Base-by-base conservation (phyloP, 352 stramenopile species). In the Pythium diclinum region DNA sequence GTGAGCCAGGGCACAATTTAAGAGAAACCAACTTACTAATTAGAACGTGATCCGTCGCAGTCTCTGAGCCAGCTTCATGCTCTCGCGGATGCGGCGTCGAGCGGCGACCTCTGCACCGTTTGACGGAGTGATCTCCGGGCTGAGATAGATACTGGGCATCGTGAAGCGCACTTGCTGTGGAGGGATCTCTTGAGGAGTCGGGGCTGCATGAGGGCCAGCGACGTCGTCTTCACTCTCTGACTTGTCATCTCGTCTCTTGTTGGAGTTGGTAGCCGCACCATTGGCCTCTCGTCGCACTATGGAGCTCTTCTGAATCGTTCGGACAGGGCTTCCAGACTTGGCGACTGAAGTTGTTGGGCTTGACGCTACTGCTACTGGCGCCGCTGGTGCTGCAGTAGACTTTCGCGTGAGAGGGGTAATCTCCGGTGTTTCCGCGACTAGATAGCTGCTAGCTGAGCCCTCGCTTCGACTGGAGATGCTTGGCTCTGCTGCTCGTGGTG, bases 101-200 rank as follows among this genome's bases (percentile, higher is more conserved):
- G 69, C 55, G 40, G 65, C 68, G 51, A 65, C 63, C 42, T 75
- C 55, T 8, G 46, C 48, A 51, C 47, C 62, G 44, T 63, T 56
- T 0, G 56, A 38, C 14, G 63, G 59, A 0, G 63, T 69, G 36
- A 79, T 68, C 32, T 79, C 72, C 8, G 72, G 72, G 36, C 65
- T 76, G 23, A 79, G 58, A 30, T 79, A 79, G 40, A 79, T 79
- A 52, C 69, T 76, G 3, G 72, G 72, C 72, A 79, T 79, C 0
- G 72, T 55, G 5, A 79, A 23, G 14, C 59, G 65, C 13, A 76
- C 66, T 55, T 73, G 72, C 30, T 75, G 65, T 7, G 48, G 57
- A 6, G 61, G 40, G 51, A 68, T 19, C 13, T 72, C 54, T 8
- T 49, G 11, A 0, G 55, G 14, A 6, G 40, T 0, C 11, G 55